These are phyloP conservation scores for Alliaria petiolata DNA, from an alignment of 345 rosid genomes.

Conservation along the genomic window DNA sequence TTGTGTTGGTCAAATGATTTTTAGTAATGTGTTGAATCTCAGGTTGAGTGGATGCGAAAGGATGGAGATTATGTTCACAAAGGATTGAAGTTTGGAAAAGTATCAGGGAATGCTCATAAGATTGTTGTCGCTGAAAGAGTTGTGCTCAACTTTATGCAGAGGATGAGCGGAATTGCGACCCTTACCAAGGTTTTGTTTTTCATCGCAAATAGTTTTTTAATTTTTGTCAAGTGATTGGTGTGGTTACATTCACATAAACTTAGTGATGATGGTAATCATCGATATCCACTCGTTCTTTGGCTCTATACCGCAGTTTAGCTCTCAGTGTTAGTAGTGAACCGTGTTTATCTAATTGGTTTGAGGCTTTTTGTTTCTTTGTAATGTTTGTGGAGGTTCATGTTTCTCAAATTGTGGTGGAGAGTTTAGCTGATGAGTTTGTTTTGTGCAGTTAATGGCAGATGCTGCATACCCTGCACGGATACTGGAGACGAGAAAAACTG, in stretches of 20 bases:
- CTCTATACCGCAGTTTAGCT: too few species aligned
- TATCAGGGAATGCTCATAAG: conserved; percentile 78
- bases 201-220: background rate
- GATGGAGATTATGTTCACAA: conserved; percentile 85
- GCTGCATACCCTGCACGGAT: conserved; percentile 84
- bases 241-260: background rate
- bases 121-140: conserved; percentile 91
- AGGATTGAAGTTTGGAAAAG: conserved; percentile 93
- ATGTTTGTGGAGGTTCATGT: background rate
- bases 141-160: conserved; percentile 91
- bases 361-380: background rate
- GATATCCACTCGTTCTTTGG: too few species aligned
- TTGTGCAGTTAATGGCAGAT: conserved; percentile 84
- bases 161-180: conserved; percentile 99
- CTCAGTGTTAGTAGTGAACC: background rate
- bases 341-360: background rate
- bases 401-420: background rate
- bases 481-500: conserved; percentile 93
- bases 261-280: background rate
- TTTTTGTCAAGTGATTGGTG: conserved; percentile 8
- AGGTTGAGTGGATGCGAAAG: conserved; percentile 81
- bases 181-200: conserved; percentile 61
- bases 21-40: conserved; percentile 10
- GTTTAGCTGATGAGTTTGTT: conserved; percentile 17
- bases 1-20: background rate